Conservation (phyloP, 169 alveolate genomes). For the Plasmodium coatneyi region DNA sequence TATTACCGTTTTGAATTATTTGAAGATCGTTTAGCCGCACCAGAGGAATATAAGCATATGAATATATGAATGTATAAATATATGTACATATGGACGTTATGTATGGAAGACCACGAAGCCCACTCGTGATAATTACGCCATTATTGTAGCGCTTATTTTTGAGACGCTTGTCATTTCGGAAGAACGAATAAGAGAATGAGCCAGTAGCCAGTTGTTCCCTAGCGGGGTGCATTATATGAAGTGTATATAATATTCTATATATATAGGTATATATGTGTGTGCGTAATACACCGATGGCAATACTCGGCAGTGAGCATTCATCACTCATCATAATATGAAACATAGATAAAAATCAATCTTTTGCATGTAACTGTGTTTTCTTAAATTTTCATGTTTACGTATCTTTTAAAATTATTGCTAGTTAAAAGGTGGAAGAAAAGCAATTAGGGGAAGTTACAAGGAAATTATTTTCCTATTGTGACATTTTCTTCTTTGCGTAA, state of each 20-base stretch:
- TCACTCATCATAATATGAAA: neutral
- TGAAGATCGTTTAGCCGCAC: neutral
- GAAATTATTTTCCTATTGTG: neutral
- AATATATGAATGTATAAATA: too few species aligned
- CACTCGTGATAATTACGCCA: neutral
- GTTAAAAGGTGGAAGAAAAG: too few species aligned
- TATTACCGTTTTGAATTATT: neutral
- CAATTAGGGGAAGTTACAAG: too few species aligned
- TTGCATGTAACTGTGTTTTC: too few species aligned
- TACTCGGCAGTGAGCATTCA: neutral
- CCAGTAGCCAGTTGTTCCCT: neutral
- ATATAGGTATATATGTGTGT: too few species aligned
- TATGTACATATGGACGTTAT: neutral
- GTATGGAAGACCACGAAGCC: neutral
- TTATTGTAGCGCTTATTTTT: neutral
- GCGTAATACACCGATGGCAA: neutral
- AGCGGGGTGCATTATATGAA: neutral
- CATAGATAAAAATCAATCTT: neutral
- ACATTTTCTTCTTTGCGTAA: too few species aligned
- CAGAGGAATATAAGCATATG: neutral
- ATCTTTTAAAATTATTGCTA: too few species aligned
- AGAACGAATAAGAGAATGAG: neutral
- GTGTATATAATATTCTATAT: neutral
- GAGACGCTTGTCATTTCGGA: neutral
- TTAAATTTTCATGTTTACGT: too few species aligned